Evolutionary conservation across 805 yeast genomes (phyloP), one percentile per base, ranked within the genome.

Genomic region (Nakazawaea populi): DNA sequence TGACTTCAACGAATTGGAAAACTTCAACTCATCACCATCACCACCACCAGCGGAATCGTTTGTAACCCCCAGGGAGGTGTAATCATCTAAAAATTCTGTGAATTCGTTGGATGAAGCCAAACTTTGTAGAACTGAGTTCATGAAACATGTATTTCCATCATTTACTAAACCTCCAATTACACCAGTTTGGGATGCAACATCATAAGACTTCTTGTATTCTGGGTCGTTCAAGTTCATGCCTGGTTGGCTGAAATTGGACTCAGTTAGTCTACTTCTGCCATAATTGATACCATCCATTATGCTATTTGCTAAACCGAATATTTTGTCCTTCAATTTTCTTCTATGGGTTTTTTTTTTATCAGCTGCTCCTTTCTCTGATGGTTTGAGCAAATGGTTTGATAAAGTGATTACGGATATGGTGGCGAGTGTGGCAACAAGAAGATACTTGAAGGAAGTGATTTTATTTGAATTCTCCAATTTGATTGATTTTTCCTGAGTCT

Each of bases 91-190:
- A 58, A 85, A 87, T 24, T 72, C 70, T 18, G 73, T 57, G 37
- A 89, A 69, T 36, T 82, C 78, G 29, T 76, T 73, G 0, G 94
- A 84, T 0, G 92, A 84, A 0, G 96, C 90, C 51, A 90, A 68
- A 14, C 87, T 78, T 65, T 91, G 97, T 30, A 91, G 66, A 1
- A 91, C 97, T 28, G 90, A 82, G 68, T 91, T 91, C 95, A 90
- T 89, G 60, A 91, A 91, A 66, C 97, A 91, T 0, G 97, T 89
- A 63, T 91, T 91, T 11, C 97, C 97, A 56, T 89, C 96, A 63
- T 91, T 91, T 52, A 79, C 76, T 37, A 91, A 74, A 1, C 97
- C 97, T 29, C 96, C 97, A 35, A 89, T 79, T 1, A 91, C 91
- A 52, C 92, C 92, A 49, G 75, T 71, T 46, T 72, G 71, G 49